Base-by-base conservation (phyloP, 495 filamentous ascomycete genomes). In the Glutinoglossum americanum region DNA sequence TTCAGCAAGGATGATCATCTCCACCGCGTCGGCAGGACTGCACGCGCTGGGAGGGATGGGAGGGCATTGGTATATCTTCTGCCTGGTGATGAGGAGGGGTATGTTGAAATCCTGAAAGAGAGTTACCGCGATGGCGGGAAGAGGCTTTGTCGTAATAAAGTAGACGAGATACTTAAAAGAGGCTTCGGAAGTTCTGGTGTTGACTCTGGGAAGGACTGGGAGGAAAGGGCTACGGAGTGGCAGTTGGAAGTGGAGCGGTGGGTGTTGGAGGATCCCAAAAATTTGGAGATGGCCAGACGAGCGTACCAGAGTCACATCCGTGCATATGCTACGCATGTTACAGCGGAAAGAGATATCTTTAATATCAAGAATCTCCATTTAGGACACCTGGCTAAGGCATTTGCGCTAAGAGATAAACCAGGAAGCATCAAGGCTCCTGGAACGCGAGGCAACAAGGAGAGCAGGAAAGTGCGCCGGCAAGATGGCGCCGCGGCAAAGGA, bases 21-120 rank as follows among this genome's bases (percentile, higher is more conserved):
- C 2, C 92, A 98, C 65, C 84, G 92, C 48, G 85, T 97, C 60
- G 92, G 92, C 45, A 85, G 92, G 65, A 98, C 92, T 19, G 92
- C 92, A 8, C 84, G 92, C 72, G 84, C 93, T 0, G 92, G 92
- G 21, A 85, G 84, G 2, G 76, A 87, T 47, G 92, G 92, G n/a
- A 81, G 86, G 54, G 88, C 92, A 0, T 71, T 82, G 0, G 81
- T 96, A 55, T 96, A 96, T 72, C 78, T 98, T 10, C 77, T 88
- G 55, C 92, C 92, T 0, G 92, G 92, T 0, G 76, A 75, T 54
- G 92, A 98, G 68, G 92, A 98, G 68, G 82, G 82, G 27, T 98
- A 98, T 67, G 77, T 89, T 11, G 75, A 81, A 0, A 69, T 94
- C 10, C 75, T 95, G 26, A 79, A 77, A 55, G 68, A 73, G 48